A percentile compares a stretch with the other conserved stretches of the same genome.
phyloP scores from a whole-genome alignment of 2,329 filamentous ascomycete genomes.

The Colletotrichum godetiae region DNA sequence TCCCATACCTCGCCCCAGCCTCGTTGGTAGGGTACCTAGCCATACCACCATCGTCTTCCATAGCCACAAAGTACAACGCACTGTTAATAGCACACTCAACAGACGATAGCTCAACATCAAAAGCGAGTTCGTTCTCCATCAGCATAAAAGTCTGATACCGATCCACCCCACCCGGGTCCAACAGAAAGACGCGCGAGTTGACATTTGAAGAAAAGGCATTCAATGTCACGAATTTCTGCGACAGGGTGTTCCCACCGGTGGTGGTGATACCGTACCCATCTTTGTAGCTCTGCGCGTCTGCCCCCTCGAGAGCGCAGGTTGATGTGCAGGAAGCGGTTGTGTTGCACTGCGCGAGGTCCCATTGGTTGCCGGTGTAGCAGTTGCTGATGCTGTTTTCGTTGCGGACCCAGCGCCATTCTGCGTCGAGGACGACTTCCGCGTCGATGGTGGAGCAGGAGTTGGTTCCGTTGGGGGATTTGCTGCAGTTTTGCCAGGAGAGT shows the following conservation, averaged over 20 bases:
- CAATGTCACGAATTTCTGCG: conserved; percentile 63
- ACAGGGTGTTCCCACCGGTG: conserved; percentile 54
- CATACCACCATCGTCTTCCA: conserved; percentile 64
- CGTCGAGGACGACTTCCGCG: conserved; percentile 21
- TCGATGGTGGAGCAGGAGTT: neutral
- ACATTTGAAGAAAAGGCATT: conserved; percentile 52
- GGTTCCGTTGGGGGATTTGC: neutral
- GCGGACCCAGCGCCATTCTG: conserved; percentile 27
- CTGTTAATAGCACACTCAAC: conserved; percentile 74
- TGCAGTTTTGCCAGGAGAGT: conserved; percentile 28
- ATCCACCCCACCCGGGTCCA: conserved; percentile 56
- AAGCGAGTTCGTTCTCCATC: conserved; percentile 71
- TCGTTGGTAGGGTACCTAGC: conserved; percentile 54
- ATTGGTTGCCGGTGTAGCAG: conserved; percentile 60
- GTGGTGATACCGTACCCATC: conserved; percentile 59
- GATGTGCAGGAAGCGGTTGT: conserved; percentile 52
- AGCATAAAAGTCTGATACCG: conserved; percentile 72
- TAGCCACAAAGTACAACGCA: conserved; percentile 69
- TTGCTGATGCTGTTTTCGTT: conserved; percentile 50
- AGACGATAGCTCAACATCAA: conserved; percentile 73
- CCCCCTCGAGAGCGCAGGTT: conserved; percentile 60
- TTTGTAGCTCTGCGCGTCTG: conserved; percentile 48
- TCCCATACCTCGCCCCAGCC: conserved; percentile 64
- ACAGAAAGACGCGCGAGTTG: conserved; percentile 67
- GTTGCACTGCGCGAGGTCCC: conserved; percentile 49